Evolutionary conservation across 2,329 filamentous ascomycete species (phyloP).

Genomic region (Colletotrichum viniferum): DNA sequence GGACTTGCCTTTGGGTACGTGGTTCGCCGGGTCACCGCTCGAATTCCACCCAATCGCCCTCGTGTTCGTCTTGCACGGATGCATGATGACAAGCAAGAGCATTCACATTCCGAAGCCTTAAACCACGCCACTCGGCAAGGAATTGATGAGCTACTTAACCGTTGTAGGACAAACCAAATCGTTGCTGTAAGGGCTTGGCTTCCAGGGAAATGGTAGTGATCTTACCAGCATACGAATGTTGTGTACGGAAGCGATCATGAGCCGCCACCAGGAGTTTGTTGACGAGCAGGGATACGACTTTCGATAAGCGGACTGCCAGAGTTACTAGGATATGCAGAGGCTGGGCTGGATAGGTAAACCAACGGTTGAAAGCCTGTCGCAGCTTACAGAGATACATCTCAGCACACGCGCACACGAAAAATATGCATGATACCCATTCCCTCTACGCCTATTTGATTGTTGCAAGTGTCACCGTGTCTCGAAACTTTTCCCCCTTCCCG

Average conservation of each 20-base stretch:
- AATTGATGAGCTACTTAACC: background rate
- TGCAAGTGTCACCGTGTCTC: background rate
- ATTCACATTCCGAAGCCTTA: conserved; percentile 92
- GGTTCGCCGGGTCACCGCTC: conserved; percentile 67
- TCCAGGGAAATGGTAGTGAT: background rate
- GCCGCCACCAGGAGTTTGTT: background rate
- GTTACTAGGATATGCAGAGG: background rate
- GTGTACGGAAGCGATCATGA: background rate
- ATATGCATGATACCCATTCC: conserved; percentile 13
- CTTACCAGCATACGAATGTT: background rate
- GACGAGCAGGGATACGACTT: background rate
- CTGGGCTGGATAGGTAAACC: background rate
- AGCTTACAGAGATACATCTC: background rate
- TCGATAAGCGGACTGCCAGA: background rate
- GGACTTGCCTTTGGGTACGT: conserved; percentile 76
- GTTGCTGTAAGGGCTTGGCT: background rate
- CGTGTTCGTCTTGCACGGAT: conserved; percentile 87
- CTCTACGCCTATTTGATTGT: background rate
- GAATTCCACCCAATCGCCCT: conserved; percentile 86
- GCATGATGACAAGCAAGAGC: conserved; percentile 93
- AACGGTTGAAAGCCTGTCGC: background rate
- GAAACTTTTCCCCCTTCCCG: background rate
- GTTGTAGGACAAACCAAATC: background rate
- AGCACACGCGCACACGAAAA: background rate
- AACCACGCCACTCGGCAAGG: background rate